Evolutionary conservation across 352 stramenopile species (phyloP).

Genomic region (Phytophthora macrochlamydospora): DNA sequence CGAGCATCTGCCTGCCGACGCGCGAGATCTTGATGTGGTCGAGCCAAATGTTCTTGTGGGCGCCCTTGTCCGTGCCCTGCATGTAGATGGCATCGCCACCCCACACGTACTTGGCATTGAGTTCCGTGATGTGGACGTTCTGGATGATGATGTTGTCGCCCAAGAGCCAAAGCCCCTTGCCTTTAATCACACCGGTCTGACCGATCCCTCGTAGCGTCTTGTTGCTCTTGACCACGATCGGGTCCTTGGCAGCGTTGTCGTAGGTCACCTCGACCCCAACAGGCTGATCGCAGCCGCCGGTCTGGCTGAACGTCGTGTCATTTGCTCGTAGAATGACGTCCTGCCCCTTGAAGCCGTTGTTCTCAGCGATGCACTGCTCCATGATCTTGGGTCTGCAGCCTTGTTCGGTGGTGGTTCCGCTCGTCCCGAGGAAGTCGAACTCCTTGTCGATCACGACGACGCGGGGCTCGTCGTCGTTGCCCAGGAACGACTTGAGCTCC

Average conservation of each 20-base stretch:
- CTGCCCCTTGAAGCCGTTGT: constrained; percentile 40
- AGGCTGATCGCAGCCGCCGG: constrained; percentile 43
- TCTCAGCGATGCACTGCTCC: constrained; percentile 37
- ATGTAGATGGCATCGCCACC: constrained; percentile 22
- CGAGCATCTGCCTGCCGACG: constrained; percentile 1
- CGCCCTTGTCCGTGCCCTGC: constrained; percentile 14
- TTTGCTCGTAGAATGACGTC: constrained; percentile 43
- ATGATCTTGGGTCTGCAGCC: constrained; percentile 39
- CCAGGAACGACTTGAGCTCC: constrained; percentile 35
- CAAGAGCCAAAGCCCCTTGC: constrained; percentile 28
- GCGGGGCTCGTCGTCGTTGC: constrained; percentile 20
- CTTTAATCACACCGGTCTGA: constrained; percentile 20
- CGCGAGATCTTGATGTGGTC: constrained; percentile 28
- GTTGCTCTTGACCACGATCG: constrained; percentile 27
- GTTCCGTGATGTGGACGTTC: constrained; percentile 45
- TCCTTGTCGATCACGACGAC: constrained; percentile 47
- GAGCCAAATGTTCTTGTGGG: constrained; percentile 39
- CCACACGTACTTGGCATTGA: constrained; percentile 34
- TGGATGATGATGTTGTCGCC: constrained; percentile 48
- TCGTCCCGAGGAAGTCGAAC: constrained; percentile 40
- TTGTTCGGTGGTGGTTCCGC: constrained; percentile 37
- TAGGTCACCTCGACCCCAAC: constrained; percentile 30
- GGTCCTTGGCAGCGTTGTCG: constrained; percentile 31
- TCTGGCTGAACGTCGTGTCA: constrained; percentile 46
- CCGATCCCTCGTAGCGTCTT: constrained; percentile 35